Percentiles rank a stretch among this genome's conserved stretches.
Evolutionary conservation across 495 filamentous ascomycete species (phyloP).

Genomic region (Penicillium soppii): DNA sequence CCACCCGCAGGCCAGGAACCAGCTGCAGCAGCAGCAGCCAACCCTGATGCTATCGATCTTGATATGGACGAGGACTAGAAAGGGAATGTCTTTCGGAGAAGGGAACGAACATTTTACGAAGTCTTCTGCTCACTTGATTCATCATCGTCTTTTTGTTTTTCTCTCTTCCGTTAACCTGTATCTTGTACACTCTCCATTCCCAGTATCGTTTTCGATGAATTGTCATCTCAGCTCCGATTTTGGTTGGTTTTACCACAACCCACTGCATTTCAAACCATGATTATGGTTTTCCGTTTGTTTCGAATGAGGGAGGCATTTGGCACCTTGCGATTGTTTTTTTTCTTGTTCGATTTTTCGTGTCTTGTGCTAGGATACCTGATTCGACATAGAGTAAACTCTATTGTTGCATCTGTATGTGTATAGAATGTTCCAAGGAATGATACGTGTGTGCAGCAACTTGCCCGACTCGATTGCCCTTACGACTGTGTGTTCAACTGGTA

Average conservation of each 20-base stretch:
- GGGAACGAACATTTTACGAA: not conserved
- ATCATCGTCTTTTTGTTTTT: constrained; percentile 2
- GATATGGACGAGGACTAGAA: constrained; percentile 58
- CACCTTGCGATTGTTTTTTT: not conserved
- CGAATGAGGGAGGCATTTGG: not conserved
- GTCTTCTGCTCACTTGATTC: not conserved
- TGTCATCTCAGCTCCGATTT: not conserved
- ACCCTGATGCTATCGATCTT: constrained; percentile 89
- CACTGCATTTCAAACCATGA: constrained; percentile 8
- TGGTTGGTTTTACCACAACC: not conserved
- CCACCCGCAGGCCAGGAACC: constrained; percentile 37
- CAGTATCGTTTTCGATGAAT: constrained; percentile 15
- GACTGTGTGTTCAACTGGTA: not conserved
- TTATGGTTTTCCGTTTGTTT: constrained; percentile 2
- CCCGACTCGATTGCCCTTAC: not conserved
- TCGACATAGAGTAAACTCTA: constrained; percentile 2
- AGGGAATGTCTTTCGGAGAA: not conserved
- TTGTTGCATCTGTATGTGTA: constrained; percentile 7
- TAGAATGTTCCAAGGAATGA: not conserved
- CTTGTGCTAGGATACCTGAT: constrained; percentile 6
- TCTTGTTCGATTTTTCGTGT: not conserved
- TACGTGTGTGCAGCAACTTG: not conserved
- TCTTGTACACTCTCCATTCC: constrained; percentile 11
- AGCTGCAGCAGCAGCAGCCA: constrained; percentile 55
- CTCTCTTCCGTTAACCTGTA: constrained; percentile 11